Conservation (phyloP, 2,329 filamentous ascomycete species). For the Pseudocercospora crystallina region DNA sequence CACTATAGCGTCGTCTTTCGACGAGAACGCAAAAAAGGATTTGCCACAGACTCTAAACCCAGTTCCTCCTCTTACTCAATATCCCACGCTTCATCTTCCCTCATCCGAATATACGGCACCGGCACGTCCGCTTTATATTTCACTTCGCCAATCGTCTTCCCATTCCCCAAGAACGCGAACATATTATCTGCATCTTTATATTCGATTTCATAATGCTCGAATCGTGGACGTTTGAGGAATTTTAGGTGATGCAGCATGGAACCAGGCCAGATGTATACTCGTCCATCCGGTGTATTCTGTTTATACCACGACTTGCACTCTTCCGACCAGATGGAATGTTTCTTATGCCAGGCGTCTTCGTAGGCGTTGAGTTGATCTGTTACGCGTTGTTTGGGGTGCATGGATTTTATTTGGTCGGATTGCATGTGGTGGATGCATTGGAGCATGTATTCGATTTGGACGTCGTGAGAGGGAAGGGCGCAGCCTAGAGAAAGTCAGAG, state of each 20-base stretch:
- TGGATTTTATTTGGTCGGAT: constrained; percentile 28
- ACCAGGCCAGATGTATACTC: constrained; percentile 33
- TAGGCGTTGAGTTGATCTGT: constrained; percentile 28
- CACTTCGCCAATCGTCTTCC: constrained; percentile 38
- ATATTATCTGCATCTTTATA: constrained; percentile 44
- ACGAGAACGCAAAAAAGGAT: too few species aligned
- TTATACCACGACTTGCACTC: constrained; percentile 30
- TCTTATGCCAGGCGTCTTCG: constrained; percentile 26
- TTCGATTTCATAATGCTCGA: constrained; percentile 50
- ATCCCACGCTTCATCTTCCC: constrained; percentile 19
- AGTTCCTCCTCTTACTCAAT: constrained; percentile 12
- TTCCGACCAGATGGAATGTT: constrained; percentile 24
- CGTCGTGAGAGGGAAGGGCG: constrained; percentile 21
- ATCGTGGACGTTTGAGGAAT: constrained; percentile 39
- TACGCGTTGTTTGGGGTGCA: constrained; percentile 24
- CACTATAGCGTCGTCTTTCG: too few species aligned
- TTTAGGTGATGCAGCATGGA: constrained; percentile 27
- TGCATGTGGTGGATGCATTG: constrained; percentile 30
- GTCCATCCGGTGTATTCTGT: constrained; percentile 33
- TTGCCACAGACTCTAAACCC: too few species aligned
- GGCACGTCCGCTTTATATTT: constrained; percentile 22
- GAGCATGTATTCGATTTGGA: constrained; percentile 23
- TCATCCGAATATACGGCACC: constrained; percentile 22
- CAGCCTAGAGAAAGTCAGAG: too few species aligned
- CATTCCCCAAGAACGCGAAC: constrained; percentile 51